Evolutionary conservation across 2,329 filamentous ascomycete species (phyloP), one percentile per base, ranked within the genome.

Genomic region (Ascochyta fabae): DNA sequence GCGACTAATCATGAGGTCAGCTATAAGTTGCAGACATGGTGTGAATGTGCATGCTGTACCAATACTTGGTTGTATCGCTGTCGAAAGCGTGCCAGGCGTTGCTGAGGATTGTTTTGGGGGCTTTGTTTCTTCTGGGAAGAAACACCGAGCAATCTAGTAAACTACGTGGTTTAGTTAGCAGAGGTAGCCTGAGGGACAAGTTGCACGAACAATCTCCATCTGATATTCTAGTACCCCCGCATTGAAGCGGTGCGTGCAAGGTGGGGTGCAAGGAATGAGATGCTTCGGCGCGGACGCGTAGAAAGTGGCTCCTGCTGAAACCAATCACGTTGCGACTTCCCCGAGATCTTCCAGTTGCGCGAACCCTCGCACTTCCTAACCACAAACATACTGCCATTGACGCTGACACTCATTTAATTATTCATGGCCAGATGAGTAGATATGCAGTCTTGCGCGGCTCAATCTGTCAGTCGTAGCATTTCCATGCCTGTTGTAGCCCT

Each of bases 121-220:
- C 79, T 73, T 67, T 79, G 77, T 71, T 80, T 79, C 73, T 82
- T 84, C 58, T 75, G 72, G 56, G 75, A 70, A 61, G 80, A 80
- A 66, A 84, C 83, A 70, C 85, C 84, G 62, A 88, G 81, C 65
- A 88, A 79, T 72, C 85, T 82, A 72, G 84, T 83, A 81, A 83
- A 86, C 84, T 86, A 64, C 41, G 19, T 35, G 5, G 4, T 15
- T 16, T 2, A 5, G 60, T 72, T 44, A 72, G 68, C 53, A 56
- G 29, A 45, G 3, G n/a, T 23, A 51, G 26, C 12, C 10, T 16
- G 16, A 29, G 29, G 19, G 27, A 36, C 47, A 0, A 19, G 15
- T 29, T 15, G 44, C 26, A 66, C 65, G 44, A 38, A 68, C 65
- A 54, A 68, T 66, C 63, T 68, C 65, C 65, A 68, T 68, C 42